Evolutionary conservation across 164 flowering plant species (phyloP).

Genomic region (Chimonanthus praecox): DNA sequence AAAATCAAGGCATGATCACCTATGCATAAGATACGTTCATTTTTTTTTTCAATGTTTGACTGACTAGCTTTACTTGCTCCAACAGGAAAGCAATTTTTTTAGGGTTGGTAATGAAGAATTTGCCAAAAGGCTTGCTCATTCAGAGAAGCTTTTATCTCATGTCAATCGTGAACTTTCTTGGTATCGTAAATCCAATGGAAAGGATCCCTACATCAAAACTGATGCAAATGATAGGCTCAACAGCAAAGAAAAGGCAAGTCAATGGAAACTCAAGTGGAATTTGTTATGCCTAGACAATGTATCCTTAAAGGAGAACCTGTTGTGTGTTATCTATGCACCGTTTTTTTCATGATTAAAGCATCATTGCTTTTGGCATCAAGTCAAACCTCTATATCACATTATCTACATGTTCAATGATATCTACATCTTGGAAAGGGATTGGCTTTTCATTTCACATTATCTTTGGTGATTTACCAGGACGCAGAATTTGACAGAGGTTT

Average conservation of each 20-base stretch:
- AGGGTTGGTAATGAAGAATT: slow-evolving; percentile 28
- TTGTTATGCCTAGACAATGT: not conserved
- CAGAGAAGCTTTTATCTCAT: slow-evolving; percentile 43
- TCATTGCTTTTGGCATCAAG: not conserved
- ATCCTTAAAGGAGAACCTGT: not conserved
- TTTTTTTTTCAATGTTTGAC: not conserved
- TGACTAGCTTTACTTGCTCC: not conserved
- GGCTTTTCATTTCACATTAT: too few species aligned
- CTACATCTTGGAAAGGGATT: too few species aligned
- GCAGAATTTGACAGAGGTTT: too few species aligned
- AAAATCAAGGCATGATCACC: slow-evolving; percentile 32
- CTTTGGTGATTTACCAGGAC: too few species aligned
- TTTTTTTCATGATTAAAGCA: not conserved
- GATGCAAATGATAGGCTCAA: slow-evolving; percentile 15
- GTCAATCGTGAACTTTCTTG: slow-evolving; percentile 51
- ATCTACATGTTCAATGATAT: too few species aligned
- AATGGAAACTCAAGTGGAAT: not conserved
- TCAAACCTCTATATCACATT: too few species aligned
- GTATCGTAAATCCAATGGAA: slow-evolving; percentile 27
- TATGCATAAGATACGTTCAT: not conserved
- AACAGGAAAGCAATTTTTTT: slow-evolving; percentile 26
- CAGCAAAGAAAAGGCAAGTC: slow-evolving; percentile 20
- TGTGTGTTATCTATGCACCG: not conserved
- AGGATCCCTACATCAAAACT: slow-evolving; percentile 11
- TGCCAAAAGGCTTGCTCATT: slow-evolving; percentile 34